phyloP scores from a whole-genome alignment of 2,329 filamentous ascomycete genomes.

The Pestalotiopsis fici region DNA sequence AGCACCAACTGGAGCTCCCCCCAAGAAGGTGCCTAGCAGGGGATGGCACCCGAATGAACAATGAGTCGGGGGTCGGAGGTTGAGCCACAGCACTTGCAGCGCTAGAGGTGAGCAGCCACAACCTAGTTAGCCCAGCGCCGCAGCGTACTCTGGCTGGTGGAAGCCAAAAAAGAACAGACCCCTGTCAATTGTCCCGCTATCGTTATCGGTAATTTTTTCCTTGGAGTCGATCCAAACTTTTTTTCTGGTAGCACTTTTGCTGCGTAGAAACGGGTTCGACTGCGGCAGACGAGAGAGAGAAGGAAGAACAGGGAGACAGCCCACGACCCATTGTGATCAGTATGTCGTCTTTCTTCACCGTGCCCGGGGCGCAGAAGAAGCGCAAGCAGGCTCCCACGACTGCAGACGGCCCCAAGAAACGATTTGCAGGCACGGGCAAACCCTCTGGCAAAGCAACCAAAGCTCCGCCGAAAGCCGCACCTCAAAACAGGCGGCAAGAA shows the following conservation, averaged over 20 bases:
- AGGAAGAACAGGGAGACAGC: conserved; percentile 6
- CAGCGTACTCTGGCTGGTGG: background rate
- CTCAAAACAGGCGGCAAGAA: conserved; percentile 47
- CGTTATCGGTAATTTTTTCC: conserved; percentile 5
- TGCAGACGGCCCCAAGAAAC: conserved; percentile 60
- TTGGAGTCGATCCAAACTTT: conserved; percentile 3
- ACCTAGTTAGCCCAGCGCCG: background rate
- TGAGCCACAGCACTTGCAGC: background rate
- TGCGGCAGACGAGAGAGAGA: background rate
- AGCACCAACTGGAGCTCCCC: background rate
- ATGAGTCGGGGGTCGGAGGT: conserved; percentile 1
- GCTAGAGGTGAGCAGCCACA: background rate
- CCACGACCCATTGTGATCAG: conserved; percentile 26
- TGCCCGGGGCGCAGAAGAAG: conserved; percentile 85
- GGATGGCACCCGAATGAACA: background rate
- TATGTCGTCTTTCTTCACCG: conserved; percentile 97
- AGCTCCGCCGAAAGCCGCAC: conserved; percentile 35
- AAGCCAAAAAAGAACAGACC: background rate
- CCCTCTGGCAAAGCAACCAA: conserved; percentile 32
- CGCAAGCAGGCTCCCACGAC: conserved; percentile 68
- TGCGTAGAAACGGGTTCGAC: conserved; percentile 14
- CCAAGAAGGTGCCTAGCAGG: background rate
- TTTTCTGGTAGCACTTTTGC: conserved; percentile 10
- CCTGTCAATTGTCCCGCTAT: conserved; percentile 5
- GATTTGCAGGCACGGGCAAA: conserved; percentile 48